Base-by-base conservation (phyloP, 1,284 basidiomycete genomes). In the Lentinula novae-zelandiae region DNA sequence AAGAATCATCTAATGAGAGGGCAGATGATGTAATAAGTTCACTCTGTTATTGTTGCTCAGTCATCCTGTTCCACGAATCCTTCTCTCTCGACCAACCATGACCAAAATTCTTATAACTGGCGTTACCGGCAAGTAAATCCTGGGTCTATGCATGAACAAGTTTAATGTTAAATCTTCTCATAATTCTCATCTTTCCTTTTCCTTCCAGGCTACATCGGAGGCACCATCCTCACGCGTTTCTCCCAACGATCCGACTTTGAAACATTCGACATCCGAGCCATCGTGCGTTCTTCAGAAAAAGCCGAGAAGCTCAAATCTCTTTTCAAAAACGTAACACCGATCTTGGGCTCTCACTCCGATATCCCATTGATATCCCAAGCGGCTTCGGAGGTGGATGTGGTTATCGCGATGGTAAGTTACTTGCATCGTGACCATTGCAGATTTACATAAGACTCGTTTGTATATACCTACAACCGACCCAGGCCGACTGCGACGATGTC, bases 401-500 rank as follows among this genome's bases (percentile, higher is more conserved):
- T 76, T n/a, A 70, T 76, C 60, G 66, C 70, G 15, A 68, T 68
- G 63, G 74, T 76, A 60, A n/a, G 34, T 10, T 51, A 22, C 9
- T 27, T 10, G 7, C 10, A 44, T 12, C 50, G 53, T 49, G 12
- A 15, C 12, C 13, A 17, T 10, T 27, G 27, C 27, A 27, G 27
- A 27, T 27, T 27, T 27, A 27, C 27, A 27, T 27, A 27, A 27
- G 27, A 27, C 27, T 27, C 27, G 27, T 27, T 27, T 27, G 15
- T 39, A 39, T 39, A 15, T 39, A 39, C 17, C 31, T 22, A 15
- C n/a, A 36, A 20, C 8, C 22, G 15, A 12, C 59, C 1, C 44
- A 81, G 80, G 79, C 78, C 0, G 75, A 80, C 62, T 69, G 71
- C 15, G 79, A 81, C 58, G 70, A 78, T 58, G 61, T 77, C 2